Evolutionary conservation across 495 filamentous ascomycete genomes (phyloP), one percentile per base, ranked within the genome.

Genomic region (Trichoderma erinaceum): DNA sequence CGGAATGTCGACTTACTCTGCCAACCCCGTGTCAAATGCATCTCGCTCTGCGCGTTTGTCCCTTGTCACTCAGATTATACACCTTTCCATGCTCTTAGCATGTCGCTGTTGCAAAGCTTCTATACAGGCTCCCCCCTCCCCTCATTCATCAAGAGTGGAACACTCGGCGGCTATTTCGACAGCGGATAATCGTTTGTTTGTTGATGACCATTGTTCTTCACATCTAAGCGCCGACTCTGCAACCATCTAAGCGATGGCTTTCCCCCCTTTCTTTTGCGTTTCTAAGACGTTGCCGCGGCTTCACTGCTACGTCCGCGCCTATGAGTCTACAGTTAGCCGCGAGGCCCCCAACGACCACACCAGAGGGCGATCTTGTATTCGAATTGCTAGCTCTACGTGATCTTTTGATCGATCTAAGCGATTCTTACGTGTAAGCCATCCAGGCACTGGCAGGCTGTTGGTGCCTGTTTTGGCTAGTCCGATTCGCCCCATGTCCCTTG

Each of bases 221-320:
- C 56, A 61, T 61, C 25, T 61, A 61, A 61, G 56, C 56, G 56
- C 56, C 56, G 25, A 21, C 13, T 18, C 11, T 27, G 56, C 23
- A 32, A 12, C 56, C 56, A 61, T 27, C n/a, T 23, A 18, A 15
- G 23, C 23, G n/a, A 10, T 15, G 23, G 8, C 27, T 3, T 29
- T 61, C 12, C 27, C 52, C 12, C 56, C 21, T 27, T 61, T 61
- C 56, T 61, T 23, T 16, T 61, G 11, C 27, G 27, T 61, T 23
- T 61, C 56, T 1, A 32, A 61, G 56, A 32, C 10, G 27, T 16
- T 61, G 50, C 15, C 56, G 15, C 11, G 15, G 12, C 27, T 25
- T 61, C 23, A 29, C 12, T 29, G 56, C 56, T 61, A 3, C 1
- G 1, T 2, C 56, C 23, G 23, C 56, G 56, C 27, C 11, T 61